A percentile compares a stretch with the other conserved stretches of the same genome.
Evolutionary conservation across 306 rosid species (phyloP).

Genomic region (Alnus rubra): DNA sequence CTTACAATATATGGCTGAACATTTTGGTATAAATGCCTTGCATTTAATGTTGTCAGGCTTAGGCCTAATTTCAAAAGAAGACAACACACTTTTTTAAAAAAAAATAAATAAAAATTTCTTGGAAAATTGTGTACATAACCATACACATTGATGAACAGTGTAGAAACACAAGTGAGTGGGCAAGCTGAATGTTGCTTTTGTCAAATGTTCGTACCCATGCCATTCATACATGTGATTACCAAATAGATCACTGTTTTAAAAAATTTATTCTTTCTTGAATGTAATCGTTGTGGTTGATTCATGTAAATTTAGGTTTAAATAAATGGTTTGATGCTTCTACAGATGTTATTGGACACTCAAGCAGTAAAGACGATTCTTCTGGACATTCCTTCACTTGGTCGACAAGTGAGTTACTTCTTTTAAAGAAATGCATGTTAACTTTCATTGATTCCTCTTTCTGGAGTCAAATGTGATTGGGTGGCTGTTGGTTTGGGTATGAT

Average conservation of each 20-base stretch:
- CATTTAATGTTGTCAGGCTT: background rate
- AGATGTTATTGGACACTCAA: slow-evolving; percentile 98
- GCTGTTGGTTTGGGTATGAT: background rate
- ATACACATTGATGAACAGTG: background rate
- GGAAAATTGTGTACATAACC: background rate
- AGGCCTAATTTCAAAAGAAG: background rate
- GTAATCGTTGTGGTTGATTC: slow-evolving; percentile 21
- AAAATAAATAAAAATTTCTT: background rate
- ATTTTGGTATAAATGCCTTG: background rate
- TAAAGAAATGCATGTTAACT: slow-evolving; percentile 1
- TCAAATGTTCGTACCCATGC: background rate
- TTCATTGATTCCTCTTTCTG: background rate
- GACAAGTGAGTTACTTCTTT: slow-evolving; percentile 63
- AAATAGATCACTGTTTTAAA: slow-evolving; percentile 1
- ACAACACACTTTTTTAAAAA: background rate
- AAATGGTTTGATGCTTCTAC: slow-evolving; percentile 41
- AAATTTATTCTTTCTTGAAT: slow-evolving; percentile 11
- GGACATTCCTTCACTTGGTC: slow-evolving; percentile 97
- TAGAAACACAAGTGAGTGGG: background rate
- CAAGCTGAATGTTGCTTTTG: background rate
- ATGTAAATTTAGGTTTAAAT: slow-evolving; percentile 13
- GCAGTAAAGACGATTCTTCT: slow-evolving; percentile 97
- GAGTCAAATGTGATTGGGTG: background rate
- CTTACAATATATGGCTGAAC: background rate
- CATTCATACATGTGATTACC: background rate